Evolutionary conservation across 257 asterid genomes (phyloP).

Genomic region (Nicotiana otophora): DNA sequence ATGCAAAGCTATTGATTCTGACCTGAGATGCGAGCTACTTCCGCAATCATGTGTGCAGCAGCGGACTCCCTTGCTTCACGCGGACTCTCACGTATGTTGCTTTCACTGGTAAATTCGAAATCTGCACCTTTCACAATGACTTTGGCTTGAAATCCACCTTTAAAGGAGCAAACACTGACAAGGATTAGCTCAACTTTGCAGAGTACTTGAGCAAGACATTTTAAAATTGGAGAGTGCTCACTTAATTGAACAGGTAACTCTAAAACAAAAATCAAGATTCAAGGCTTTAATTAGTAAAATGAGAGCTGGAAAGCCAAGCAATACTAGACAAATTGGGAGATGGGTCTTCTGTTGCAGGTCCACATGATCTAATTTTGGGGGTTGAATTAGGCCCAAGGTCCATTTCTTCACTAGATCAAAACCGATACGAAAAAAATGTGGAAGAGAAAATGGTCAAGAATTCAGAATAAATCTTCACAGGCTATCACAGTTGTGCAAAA

Average conservation of each 20-base stretch:
- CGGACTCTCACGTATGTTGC: background rate
- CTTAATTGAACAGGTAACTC: background rate
- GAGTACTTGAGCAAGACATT: background rate
- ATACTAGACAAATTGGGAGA: too few relatives aligned
- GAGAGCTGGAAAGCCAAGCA: too few relatives aligned
- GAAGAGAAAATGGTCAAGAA: background rate
- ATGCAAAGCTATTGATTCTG: background rate
- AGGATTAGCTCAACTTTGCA: background rate
- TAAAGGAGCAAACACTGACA: background rate
- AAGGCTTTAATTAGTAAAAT: too few relatives aligned
- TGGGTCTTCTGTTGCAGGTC: too few relatives aligned
- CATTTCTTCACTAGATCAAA: background rate
- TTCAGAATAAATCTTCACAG: background rate
- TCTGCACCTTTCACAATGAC: conserved; percentile 15
- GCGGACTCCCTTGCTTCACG: conserved; percentile 12
- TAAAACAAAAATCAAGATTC: background rate
- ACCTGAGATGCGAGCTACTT: background rate
- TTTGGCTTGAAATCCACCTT: conserved; percentile 14
- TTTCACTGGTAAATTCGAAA: background rate
- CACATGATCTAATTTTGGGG: background rate
- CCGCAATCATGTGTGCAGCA: conserved; percentile 14
- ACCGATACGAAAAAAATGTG: background rate
- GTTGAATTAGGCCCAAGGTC: background rate
- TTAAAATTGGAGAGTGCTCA: background rate
- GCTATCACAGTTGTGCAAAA: background rate